These are phyloP conservation scores for Domatiomyces globalis DNA, from an alignment of 2,329 filamentous ascomycete genomes.

Conservation along the genomic window DNA sequence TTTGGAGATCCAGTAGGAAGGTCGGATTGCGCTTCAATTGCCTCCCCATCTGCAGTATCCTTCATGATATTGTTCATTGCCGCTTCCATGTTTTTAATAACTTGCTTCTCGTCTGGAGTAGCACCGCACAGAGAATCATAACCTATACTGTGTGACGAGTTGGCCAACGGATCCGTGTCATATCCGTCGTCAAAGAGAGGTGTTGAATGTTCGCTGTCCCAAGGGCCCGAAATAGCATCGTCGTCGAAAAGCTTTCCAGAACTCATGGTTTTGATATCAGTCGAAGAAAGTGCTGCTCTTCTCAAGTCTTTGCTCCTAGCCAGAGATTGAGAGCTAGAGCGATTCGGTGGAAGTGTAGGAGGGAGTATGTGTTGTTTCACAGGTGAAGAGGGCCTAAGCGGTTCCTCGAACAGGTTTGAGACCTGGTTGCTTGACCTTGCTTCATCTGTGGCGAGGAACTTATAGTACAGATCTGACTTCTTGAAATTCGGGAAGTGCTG, in stretches of 20 bases:
- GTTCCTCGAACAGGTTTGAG: conserved; percentile 5
- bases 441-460: conserved; percentile 83
- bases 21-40: conserved; percentile 25
- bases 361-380: background rate
- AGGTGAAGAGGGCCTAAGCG: background rate
- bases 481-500: conserved; percentile 75
- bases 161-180: conserved; percentile 53
- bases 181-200: conserved; percentile 70
- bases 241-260: conserved; percentile 33
- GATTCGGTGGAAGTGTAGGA: background rate
- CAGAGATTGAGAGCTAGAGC: conserved; percentile 35
- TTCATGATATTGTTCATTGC: conserved; percentile 88
- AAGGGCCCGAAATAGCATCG: conserved; percentile 43
- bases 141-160: conserved; percentile 69
- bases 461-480: conserved; percentile 87
- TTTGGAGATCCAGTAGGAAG: conserved; percentile 25
- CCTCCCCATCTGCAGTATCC: conserved; percentile 43
- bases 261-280: conserved; percentile 37
- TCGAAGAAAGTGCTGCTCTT: conserved; percentile 46
- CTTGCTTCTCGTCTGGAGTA: conserved; percentile 53
- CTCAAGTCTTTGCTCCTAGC: conserved; percentile 39
- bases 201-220: conserved; percentile 40
- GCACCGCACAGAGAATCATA: conserved; percentile 46
- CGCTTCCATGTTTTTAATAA: conserved; percentile 85
- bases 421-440: conserved; percentile 16